These are phyloP conservation scores for Talinum fruticosum DNA, from an alignment of 148 eudicot species.

Conservation along the genomic window DNA sequence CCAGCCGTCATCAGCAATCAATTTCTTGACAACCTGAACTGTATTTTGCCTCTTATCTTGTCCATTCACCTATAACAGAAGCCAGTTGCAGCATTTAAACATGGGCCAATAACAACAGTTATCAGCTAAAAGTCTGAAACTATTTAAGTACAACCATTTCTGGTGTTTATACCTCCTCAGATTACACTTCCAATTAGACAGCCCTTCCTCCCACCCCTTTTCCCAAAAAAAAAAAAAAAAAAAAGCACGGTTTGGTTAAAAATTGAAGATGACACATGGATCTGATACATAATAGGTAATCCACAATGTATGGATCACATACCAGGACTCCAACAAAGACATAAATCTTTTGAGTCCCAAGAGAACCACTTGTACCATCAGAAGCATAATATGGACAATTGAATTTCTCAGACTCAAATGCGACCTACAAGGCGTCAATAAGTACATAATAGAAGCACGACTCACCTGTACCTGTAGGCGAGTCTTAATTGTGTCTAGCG, in stretches of 20 bases:
- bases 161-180: not conserved
- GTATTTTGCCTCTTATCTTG: constrained; percentile 55
- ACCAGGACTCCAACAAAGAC: not conserved
- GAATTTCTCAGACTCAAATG: not conserved
- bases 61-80: constrained; percentile 55
- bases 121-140: not conserved
- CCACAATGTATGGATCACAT: not conserved
- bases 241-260: no score
- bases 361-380: not conserved
- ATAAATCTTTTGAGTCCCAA: not conserved
- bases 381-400: not conserved
- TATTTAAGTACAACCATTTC: not conserved
- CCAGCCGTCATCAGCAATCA: constrained; percentile 92
- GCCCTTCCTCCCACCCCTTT: not conserved
- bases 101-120: not conserved
- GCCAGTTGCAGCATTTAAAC: not conserved
- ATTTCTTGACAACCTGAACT: constrained; percentile 67
- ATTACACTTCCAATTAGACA: no score
- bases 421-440: constrained; percentile 2
- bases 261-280: no score
- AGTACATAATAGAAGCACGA: not conserved
- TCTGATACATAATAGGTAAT: no score
- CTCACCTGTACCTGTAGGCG: constrained; percentile 66
- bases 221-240: no score
- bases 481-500: constrained; percentile 93